Percentiles rank a stretch among this genome's conserved stretches.
Conservation (phyloP, 2,329 filamentous ascomycete genomes). For the Aschersonia sp. region DNA sequence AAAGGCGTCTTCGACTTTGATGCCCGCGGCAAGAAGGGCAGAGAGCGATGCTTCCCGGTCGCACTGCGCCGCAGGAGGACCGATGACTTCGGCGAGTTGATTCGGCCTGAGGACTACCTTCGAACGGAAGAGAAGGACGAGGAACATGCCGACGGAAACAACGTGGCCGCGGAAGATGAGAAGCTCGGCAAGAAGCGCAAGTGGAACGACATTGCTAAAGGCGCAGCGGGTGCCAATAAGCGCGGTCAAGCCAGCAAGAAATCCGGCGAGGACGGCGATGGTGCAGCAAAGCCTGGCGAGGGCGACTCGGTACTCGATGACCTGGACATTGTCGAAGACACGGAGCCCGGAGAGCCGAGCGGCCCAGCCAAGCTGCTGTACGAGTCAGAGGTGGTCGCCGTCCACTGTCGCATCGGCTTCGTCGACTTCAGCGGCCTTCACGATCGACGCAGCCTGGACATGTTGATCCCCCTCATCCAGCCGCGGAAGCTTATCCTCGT, state of each 20-base stretch:
- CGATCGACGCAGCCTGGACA: conserved; percentile 84
- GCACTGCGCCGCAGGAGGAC: conserved; percentile 63
- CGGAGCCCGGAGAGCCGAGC: conserved; percentile 30
- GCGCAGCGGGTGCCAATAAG: conserved; percentile 33
- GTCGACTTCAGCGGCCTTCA: conserved; percentile 89
- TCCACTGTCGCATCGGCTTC: conserved; percentile 68
- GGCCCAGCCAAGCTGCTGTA: conserved; percentile 68
- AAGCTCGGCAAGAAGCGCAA: conserved; percentile 83
- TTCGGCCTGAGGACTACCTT: conserved; percentile 86
- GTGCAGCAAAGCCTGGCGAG: conserved; percentile 18
- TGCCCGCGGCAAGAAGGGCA: conserved; percentile 77
- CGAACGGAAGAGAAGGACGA: conserved; percentile 81
- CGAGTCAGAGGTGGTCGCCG: conserved; percentile 44
- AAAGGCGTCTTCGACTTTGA: conserved; percentile 92
- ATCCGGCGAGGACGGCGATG: conserved; percentile 29
- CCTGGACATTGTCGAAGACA: conserved; percentile 43
- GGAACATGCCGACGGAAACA: conserved; percentile 41
- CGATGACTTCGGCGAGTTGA: conserved; percentile 90
- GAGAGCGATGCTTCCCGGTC: conserved; percentile 85
- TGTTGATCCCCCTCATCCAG: conserved; percentile 86
- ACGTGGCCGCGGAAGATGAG: conserved; percentile 32
- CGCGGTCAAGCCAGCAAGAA: conserved; percentile 35
- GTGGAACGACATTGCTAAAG: conserved; percentile 58
- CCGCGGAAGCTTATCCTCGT: conserved; percentile 92
- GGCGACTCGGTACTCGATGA: conserved; percentile 35